These are phyloP conservation scores for Gracilaria vermiculophylla DNA, from an alignment of 23 red algal species.

Conservation along the genomic window DNA sequence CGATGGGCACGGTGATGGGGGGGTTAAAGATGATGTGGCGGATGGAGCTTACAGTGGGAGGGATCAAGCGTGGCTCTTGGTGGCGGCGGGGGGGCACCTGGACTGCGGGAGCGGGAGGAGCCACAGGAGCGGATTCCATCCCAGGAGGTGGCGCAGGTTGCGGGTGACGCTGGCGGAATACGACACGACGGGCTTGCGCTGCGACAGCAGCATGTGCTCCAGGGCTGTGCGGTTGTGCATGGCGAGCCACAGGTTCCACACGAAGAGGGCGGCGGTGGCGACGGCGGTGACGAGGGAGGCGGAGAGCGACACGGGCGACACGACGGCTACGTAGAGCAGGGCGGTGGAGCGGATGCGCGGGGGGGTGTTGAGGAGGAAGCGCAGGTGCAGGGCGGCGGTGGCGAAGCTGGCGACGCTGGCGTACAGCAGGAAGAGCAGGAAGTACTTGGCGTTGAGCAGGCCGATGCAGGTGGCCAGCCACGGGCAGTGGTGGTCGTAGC, in stretches of 20 bases:
- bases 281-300: background rate
- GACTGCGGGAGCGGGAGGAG: constrained; percentile 2
- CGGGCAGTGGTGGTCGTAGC: constrained; percentile 39
- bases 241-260: constrained; percentile 13
- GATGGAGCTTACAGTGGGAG: background rate
- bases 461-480: constrained; percentile 32
- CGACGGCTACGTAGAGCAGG: background rate
- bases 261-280: background rate
- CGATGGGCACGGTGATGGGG: background rate
- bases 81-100: background rate
- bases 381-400: background rate
- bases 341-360: background rate
- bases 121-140: constrained; percentile 19
- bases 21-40: too few relatives aligned
- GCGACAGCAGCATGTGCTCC: background rate
- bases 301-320: background rate
- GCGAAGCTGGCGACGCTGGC: background rate
- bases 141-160: constrained; percentile 11
- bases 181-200: background rate
- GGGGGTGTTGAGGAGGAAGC: background rate
- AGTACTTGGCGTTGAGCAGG: constrained; percentile 15
- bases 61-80: background rate
- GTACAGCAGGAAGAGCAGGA: constrained; percentile 28
- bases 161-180: background rate
- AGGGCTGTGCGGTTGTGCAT: background rate